A percentile compares a stretch with the other conserved stretches of the same genome.
These are phyloP conservation scores for Cystobasidium sp. DNA, from an alignment of 1,284 basidiomycete species.

Conservation along the genomic window DNA sequence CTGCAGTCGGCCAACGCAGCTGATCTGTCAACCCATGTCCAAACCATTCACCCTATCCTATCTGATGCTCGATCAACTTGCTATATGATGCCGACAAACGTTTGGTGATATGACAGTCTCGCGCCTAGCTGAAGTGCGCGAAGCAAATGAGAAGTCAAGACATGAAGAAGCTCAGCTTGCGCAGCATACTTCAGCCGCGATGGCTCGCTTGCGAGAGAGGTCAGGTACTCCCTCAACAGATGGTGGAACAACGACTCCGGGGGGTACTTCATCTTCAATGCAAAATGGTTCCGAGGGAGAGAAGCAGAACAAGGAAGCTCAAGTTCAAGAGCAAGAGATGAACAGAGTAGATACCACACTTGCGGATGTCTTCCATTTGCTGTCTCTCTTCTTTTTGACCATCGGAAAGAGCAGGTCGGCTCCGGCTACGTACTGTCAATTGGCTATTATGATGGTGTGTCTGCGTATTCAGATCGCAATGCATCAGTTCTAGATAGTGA, in stretches of 20 bases:
- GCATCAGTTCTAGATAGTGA: background rate
- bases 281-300: background rate
- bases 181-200: conserved; percentile 25
- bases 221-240: conserved; percentile 1
- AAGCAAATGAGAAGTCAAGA: conserved; percentile 57
- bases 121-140: conserved; percentile 86
- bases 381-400: conserved; percentile 54
- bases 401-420: conserved; percentile 84
- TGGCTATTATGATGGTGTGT: conserved; percentile 74
- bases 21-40: background rate
- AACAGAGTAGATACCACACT: conserved; percentile 90
- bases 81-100: background rate
- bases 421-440: conserved; percentile 89
- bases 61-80: background rate
- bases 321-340: conserved; percentile 47
- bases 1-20: background rate
- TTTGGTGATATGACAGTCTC: conserved; percentile 67
- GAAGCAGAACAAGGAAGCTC: conserved; percentile 21
- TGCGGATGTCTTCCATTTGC: conserved; percentile 81
- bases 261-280: background rate
- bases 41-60: no score
- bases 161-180: conserved; percentile 29
- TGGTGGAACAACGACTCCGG: conserved; percentile 14
- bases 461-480: background rate
- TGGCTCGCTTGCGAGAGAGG: conserved; percentile 14